Conservation (phyloP, 257 asterid species). For the Solanum pinnatisectum region DNA sequence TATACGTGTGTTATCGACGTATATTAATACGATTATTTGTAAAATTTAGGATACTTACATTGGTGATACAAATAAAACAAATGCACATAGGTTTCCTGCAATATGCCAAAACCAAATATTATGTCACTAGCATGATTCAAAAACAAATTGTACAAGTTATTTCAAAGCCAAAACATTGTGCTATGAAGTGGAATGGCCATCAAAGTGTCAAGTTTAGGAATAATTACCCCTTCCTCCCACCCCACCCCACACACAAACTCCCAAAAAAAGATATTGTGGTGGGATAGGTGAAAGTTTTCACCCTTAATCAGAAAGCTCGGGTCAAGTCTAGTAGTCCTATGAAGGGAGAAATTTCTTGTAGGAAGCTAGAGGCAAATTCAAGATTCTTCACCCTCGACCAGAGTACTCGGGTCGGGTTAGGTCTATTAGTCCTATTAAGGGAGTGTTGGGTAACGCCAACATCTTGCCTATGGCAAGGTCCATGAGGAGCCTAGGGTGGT, state of each 20-base stretch:
- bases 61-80: conserved; percentile 74
- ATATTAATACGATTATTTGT: too few relatives aligned
- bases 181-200: too few relatives aligned
- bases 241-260: too few relatives aligned
- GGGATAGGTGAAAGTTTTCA: not conserved
- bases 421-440: not conserved
- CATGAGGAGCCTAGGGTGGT: not conserved
- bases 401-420: not conserved
- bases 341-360: not conserved
- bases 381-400: not conserved
- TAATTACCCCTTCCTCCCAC: too few relatives aligned
- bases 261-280: not conserved
- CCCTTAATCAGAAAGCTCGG: not conserved
- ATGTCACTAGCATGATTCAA: not conserved
- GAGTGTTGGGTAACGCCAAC: not conserved
- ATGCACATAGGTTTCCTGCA: conserved; percentile 77
- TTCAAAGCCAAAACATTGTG: not conserved
- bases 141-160: not conserved
- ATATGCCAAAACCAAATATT: not conserved
- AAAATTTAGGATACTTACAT: conserved; percentile 42
- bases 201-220: too few relatives aligned
- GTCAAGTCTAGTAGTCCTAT: too few relatives aligned
- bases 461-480: not conserved
- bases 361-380: not conserved
- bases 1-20: not conserved